These are phyloP conservation scores for Talaromyces sp. DNA, from an alignment of 2,329 filamentous ascomycete species.

Conservation along the genomic window DNA sequence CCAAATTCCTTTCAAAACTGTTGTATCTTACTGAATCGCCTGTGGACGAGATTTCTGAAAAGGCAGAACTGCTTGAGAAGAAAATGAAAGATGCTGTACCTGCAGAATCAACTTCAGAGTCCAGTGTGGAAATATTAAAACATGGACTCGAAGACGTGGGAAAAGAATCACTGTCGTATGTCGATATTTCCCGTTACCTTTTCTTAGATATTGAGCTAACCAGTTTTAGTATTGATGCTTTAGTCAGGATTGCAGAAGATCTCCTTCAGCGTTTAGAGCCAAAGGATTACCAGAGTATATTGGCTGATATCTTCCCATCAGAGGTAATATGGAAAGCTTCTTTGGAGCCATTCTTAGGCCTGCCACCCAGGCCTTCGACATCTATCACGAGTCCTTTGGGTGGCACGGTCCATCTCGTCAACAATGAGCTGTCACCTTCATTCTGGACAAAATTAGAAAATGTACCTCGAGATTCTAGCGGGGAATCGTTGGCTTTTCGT, in stretches of 20 bases:
- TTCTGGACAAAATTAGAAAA: conserved; percentile 20
- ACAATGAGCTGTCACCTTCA: conserved; percentile 22
- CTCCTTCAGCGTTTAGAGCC: conserved; percentile 32
- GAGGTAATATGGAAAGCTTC: conserved; percentile 60
- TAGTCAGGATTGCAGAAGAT: conserved; percentile 51
- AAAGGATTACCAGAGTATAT: conserved; percentile 22
- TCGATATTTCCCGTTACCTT: conserved; percentile 8
- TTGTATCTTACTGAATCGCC: conserved; percentile 50
- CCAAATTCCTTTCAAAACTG: conserved; percentile 47
- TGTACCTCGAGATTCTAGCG: conserved; percentile 58
- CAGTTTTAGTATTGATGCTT: conserved; percentile 48
- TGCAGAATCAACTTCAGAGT: conserved; percentile 36
- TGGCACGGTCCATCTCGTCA: conserved; percentile 63
- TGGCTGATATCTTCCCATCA: conserved; percentile 56
- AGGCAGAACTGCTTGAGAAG: conserved; percentile 29
- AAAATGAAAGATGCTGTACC: conserved; percentile 31
- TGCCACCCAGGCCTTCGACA: conserved; percentile 50
- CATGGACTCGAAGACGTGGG: conserved; percentile 45
- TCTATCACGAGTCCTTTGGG: conserved; percentile 69
- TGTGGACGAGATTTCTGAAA: conserved; percentile 45
- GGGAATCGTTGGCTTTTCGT: conserved; percentile 66
- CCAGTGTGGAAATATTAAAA: conserved; percentile 49
- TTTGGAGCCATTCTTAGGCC: conserved; percentile 47
- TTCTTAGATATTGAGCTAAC: conserved; percentile 15
- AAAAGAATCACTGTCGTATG: conserved; percentile 41